Evolutionary conservation across 1,284 basidiomycete genomes (phyloP).

Genomic region (Xanthoconium separans): DNA sequence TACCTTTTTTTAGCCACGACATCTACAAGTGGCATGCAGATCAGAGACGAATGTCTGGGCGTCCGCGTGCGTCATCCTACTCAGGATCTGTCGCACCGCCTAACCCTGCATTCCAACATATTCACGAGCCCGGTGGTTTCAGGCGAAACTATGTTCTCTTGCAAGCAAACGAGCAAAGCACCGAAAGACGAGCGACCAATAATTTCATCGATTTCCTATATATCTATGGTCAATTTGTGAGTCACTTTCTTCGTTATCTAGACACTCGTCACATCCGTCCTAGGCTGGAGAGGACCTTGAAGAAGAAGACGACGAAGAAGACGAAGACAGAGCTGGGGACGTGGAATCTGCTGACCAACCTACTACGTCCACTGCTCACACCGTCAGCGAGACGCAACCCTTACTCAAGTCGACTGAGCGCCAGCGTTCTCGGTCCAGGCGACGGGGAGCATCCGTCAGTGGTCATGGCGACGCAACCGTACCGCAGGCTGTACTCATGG

Average conservation of each 20-base stretch:
- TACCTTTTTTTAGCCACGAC: slow-evolving; percentile 61
- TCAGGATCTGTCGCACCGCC: slow-evolving; percentile 54
- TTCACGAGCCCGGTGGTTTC: slow-evolving; percentile 93
- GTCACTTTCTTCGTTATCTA: slow-evolving; percentile 32
- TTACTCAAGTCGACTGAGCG: slow-evolving; percentile 34
- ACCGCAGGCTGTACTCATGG: slow-evolving; percentile 90
- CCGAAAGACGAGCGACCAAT: slow-evolving; percentile 67
- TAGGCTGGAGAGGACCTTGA: slow-evolving; percentile 94
- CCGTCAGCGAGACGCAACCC: slow-evolving; percentile 44
- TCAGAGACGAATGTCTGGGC: slow-evolving; percentile 55
- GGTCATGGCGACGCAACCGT: slow-evolving; percentile 82
- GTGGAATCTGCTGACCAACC: slow-evolving; percentile 37
- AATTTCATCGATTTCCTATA: slow-evolving; percentile 94
- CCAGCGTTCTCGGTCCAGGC: slow-evolving; percentile 51
- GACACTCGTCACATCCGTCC: slow-evolving; percentile 5
- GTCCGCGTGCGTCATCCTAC: slow-evolving; percentile 72
- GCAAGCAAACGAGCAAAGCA: slow-evolving; percentile 66
- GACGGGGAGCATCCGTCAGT: slow-evolving; percentile 55
- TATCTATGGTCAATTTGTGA: slow-evolving; percentile 91
- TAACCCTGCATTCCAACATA: slow-evolving; percentile 82
- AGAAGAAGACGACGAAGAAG: slow-evolving; percentile 70
- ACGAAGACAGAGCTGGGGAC: slow-evolving; percentile 49
- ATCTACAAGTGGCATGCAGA: slow-evolving; percentile 93
- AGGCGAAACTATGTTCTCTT: slow-evolving; percentile 81
- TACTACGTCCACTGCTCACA: slow-evolving; percentile 17